These are phyloP conservation scores for Austroboletus novae-zelandiae DNA, from an alignment of 1,284 basidiomycete species.

Conservation along the genomic window DNA sequence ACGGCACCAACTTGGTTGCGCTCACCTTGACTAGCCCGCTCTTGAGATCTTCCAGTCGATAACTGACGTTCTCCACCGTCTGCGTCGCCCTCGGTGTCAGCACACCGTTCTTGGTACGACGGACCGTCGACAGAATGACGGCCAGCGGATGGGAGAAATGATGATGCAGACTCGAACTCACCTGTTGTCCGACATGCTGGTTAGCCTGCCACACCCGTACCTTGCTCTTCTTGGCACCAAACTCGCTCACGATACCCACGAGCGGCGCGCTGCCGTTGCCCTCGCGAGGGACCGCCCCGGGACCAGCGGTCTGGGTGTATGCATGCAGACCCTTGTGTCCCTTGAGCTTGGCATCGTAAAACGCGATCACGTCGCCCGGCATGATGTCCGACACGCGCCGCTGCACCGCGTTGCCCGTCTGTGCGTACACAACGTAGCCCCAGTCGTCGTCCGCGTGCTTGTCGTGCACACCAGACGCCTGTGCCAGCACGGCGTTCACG, in stretches of 20 bases:
- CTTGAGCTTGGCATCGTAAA: constrained; percentile 80
- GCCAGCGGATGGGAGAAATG: too few species aligned
- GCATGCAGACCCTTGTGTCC: constrained; percentile 81
- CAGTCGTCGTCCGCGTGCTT: constrained; percentile 42
- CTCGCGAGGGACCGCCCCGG: too few species aligned
- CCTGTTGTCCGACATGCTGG: constrained; percentile 74
- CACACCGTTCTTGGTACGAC: constrained; percentile 30
- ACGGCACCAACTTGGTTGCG: background rate
- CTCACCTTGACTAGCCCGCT: constrained; percentile 74
- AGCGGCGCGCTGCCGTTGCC: constrained; percentile 43
- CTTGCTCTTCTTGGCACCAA: constrained; percentile 85
- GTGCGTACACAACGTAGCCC: constrained; percentile 75
- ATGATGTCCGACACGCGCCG: constrained; percentile 76
- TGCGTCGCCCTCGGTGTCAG: constrained; percentile 31
- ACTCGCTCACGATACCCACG: constrained; percentile 77
- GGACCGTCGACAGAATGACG: constrained; percentile 2
- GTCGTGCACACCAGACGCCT: constrained; percentile 53
- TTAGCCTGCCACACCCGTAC: constrained; percentile 79
- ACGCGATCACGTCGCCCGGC: constrained; percentile 79
- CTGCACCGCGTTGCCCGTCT: constrained; percentile 65
- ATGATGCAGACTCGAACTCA: constrained; percentile 29
- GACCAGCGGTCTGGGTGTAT: constrained; percentile 58
- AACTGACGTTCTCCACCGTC: constrained; percentile 79
- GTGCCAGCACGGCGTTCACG: constrained; percentile 59
- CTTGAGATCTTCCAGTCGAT: constrained; percentile 87